These are phyloP conservation scores for Kitagawia praeruptora DNA, from an alignment of 129 eudicot genomes.

Conservation along the genomic window DNA sequence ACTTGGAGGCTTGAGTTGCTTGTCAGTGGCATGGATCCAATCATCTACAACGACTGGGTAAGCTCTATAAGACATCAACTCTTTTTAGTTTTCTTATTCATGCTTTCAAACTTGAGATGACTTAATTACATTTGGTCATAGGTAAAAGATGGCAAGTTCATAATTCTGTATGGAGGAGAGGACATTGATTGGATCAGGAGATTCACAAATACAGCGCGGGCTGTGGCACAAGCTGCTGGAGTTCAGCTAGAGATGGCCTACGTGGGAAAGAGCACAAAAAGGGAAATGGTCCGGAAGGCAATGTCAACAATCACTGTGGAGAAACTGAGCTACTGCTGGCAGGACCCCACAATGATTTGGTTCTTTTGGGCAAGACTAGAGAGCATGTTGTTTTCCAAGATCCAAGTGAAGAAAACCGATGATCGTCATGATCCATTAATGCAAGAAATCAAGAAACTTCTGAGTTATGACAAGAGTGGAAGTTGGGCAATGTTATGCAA, in stretches of 20 bases:
- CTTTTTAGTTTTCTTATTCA: not conserved
- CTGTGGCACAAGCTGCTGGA: constrained; percentile 34
- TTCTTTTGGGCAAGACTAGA: constrained; percentile 57
- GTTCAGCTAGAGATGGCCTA: constrained; percentile 54
- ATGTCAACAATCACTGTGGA: constrained; percentile 32
- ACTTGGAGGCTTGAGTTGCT: constrained; percentile 63
- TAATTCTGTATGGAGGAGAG: constrained; percentile 59
- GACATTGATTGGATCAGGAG: constrained; percentile 58
- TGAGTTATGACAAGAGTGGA: constrained; percentile 61
- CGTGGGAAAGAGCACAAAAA: constrained; percentile 49
- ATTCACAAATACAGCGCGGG: constrained; percentile 39
- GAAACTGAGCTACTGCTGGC: constrained; percentile 57
- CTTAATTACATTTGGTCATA: constrained; percentile 4
- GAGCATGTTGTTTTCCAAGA: constrained; percentile 79
- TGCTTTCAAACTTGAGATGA: not conserved
- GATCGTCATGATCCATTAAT: constrained; percentile 49
- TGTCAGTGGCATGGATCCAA: constrained; percentile 49
- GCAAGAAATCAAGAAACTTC: constrained; percentile 57
- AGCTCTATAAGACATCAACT: not conserved
- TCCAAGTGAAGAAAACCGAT: constrained; percentile 40
- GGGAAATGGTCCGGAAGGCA: constrained; percentile 36
- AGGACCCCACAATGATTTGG: constrained; percentile 34
- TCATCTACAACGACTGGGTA: constrained; percentile 42
- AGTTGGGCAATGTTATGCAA: constrained; percentile 74
- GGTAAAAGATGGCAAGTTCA: constrained; percentile 37